Evolutionary conservation across 2,329 filamentous ascomycete species (phyloP), one percentile per base, ranked within the genome.

Genomic region (Alternaria postmessia): DNA sequence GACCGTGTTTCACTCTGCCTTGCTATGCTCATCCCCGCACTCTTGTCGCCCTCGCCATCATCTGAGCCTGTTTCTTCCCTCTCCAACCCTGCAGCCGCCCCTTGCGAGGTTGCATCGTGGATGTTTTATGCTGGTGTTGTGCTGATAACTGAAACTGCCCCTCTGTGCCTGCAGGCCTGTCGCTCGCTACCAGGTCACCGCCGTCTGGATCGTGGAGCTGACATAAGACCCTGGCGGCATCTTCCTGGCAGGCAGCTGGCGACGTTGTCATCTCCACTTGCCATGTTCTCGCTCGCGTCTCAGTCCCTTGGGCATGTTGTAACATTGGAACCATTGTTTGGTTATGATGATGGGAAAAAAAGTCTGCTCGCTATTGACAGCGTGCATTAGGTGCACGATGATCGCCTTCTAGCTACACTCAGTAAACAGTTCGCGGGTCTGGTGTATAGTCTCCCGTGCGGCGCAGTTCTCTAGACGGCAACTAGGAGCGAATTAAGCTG

Each of bases 1-100:
- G 54, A 63, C 59, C 62, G 58, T 71, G 63, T 68, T 69, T 72
- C 62, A 66, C 57, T 64, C 63, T 58, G 51, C 53, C 61, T 61
- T 49, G 46, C 46, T 57, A 58, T 47, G 39, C 49, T 59, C 20
- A 51, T 59, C 61, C 65, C 63, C 62, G 57, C 63, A 58, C 52
- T 63, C 64, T 67, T 57, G 64, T 64, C 64, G 65, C 65, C 62
- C 59, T 63, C 30, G 20, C 53, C 60, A 48, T 49, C 42, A 22
- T 32, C 62, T 57, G 54, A 63, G 54, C 54, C 62, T 59, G 52
- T 44, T 43, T 59, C 32, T 43, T 57, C 5, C 49, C 54, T 49
- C 44, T 53, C 14, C 22, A 57, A 51, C 53, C 52, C 49, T 60
- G 51, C 54, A 55, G 44, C 46, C 34, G 39, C 51, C 28, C 44